Base-by-base conservation (phyloP, 495 filamentous ascomycete species). In the Aspergillus mulundensis region DNA sequence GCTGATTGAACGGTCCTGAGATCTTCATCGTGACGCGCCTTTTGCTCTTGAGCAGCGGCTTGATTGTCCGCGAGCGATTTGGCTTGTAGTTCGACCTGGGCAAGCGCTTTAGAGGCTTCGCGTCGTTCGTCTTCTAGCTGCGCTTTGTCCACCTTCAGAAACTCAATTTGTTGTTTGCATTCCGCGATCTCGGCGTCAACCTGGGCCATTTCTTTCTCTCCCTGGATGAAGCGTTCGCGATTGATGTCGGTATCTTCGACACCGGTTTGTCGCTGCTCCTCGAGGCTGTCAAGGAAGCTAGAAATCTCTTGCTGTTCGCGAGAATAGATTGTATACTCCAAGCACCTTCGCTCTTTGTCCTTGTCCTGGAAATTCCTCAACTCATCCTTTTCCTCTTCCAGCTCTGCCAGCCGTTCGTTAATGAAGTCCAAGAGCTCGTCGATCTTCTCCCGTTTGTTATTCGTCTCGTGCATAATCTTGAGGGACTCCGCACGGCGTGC, bases 341-440 rank as follows among this genome's bases (percentile, higher is more conserved):
- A 75, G 69, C 91, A 96, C 54, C 93, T 81, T 46, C 91, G 84
- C 67, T 99, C 94, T 56, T 87, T 86, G 62, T 99, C 94, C 68
- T 95, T 96, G 42, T 96, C 91, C 67, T 97, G 92, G 61, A 87
- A 99, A 16, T 83, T 91, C 28, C 88, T 81, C 25, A 99, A 77
- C 70, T 97, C 95, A 58, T 97, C 90, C 68, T 96, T 97, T 67
- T 99, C 94, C 68, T 95, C 91, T 68, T 97, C 94, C 1, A 99
- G 79, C 67, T 99, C 94, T 21, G 75, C 77, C 24, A 99, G 78
- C 20, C 94, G 85, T 63, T 93, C 89, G 57, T 93, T 88, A 68
- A 99, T 96, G 65, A 91, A 92, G 55, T 87, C 84, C 2, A 99
- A 77, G 3, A 90, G 72, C 66, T 96, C 94, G 63, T 99, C 94